These are phyloP conservation scores for Cadophora malorum DNA, from an alignment of 2,329 filamentous ascomycete species.

Conservation along the genomic window DNA sequence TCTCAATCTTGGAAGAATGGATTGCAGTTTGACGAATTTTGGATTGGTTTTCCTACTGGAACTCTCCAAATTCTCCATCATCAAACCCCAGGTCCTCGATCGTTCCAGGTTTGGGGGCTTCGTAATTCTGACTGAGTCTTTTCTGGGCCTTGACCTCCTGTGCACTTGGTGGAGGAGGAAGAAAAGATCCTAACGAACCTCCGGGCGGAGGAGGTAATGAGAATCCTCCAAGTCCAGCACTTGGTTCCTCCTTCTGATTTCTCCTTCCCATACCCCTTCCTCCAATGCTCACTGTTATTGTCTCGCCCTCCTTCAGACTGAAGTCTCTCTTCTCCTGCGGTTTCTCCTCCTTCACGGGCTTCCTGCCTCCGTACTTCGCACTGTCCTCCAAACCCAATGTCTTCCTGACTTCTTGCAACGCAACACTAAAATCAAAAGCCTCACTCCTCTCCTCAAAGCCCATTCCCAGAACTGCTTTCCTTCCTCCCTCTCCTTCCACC, in stretches of 20 bases:
- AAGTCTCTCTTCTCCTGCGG: constrained; percentile 71
- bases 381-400: constrained; percentile 66
- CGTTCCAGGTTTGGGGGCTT: constrained; percentile 50
- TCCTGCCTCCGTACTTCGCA: constrained; percentile 41
- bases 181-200: constrained; percentile 49
- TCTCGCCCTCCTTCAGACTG: constrained; percentile 88
- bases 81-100: constrained; percentile 78
- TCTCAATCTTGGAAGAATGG: background rate
- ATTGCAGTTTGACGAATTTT: background rate
- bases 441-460: constrained; percentile 88
- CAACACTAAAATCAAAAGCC: constrained; percentile 84
- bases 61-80: constrained; percentile 88
- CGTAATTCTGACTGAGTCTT: constrained; percentile 57
- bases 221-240: constrained; percentile 53
- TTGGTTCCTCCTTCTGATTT: constrained; percentile 39
- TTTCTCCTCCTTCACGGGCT: constrained; percentile 45
- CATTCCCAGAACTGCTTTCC: constrained; percentile 81
- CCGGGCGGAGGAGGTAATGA: constrained; percentile 72
- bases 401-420: constrained; percentile 78
- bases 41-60: constrained; percentile 49
- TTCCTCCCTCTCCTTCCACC: constrained; percentile 75
- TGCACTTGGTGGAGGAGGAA: constrained; percentile 72
- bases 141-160: constrained; percentile 67
- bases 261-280: constrained; percentile 51
- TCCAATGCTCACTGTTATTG: constrained; percentile 80